Conservation (phyloP, 2,329 filamentous ascomycete species). For the Calonectria pseudoturangicola region DNA sequence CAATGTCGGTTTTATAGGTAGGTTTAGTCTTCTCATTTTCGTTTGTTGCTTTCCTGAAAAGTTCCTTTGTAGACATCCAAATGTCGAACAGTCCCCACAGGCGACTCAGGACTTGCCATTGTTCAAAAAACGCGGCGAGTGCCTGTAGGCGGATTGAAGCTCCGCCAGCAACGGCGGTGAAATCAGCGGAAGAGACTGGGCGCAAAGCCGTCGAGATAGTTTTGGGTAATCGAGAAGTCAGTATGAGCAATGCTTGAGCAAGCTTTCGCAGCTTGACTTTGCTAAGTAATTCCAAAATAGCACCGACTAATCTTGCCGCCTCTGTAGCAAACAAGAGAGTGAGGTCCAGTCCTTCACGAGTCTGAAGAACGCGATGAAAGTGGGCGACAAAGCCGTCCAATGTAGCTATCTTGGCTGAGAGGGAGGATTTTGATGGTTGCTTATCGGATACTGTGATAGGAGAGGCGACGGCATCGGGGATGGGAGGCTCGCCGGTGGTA, state of each 20-base stretch:
- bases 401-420: not conserved
- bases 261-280: conserved; percentile 1
- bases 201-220: not conserved
- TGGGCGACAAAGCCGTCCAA: conserved; percentile 7
- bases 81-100: conserved; percentile 39
- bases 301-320: conserved; percentile 26
- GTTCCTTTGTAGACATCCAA: conserved; percentile 32
- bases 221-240: conserved; percentile 19
- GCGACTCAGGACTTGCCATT: conserved; percentile 39
- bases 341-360: conserved; percentile 37
- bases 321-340: conserved; percentile 36
- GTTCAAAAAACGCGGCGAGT: conserved; percentile 31
- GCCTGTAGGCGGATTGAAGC: conserved; percentile 28
- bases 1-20: not conserved
- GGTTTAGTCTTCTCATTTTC: not conserved
- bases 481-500: not conserved
- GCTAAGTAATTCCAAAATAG: conserved; percentile 26
- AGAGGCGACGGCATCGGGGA: not conserved
- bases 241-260: not conserved
- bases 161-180: not conserved
- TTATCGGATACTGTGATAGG: conserved; percentile 8
- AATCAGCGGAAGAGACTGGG: not conserved
- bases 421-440: not conserved
- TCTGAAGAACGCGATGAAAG: conserved; percentile 22
- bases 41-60: not conserved